A percentile compares a stretch with the other conserved stretches of the same genome.
phyloP scores from a whole-genome alignment of 345 rosid genomes.

The Eucalyptus curtisii region DNA sequence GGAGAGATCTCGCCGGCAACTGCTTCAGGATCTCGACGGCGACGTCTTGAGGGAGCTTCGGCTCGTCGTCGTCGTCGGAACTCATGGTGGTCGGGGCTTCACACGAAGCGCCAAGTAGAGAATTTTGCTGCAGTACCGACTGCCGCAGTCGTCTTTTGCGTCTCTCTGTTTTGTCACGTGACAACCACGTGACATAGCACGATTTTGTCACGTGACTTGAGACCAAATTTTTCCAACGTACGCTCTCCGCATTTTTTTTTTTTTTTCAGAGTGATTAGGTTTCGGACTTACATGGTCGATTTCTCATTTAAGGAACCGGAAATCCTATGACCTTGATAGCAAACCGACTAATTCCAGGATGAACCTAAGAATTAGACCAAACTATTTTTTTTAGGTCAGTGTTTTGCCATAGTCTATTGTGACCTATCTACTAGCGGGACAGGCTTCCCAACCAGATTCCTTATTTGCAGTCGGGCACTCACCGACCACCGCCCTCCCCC shows the following conservation, averaged over 20 bases:
- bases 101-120: not conserved
- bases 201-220: not conserved
- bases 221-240: not conserved
- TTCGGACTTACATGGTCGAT: no score
- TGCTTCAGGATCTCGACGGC: not conserved
- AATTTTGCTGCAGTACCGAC: not conserved
- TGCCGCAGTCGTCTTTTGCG: not conserved
- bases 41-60: not conserved
- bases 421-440: accelerated
- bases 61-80: no score
- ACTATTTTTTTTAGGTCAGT: no score
- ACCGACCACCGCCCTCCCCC: no score
- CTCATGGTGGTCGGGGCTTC: not conserved
- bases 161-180: not conserved
- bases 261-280: no score
- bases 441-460: no score
- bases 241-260: no score
- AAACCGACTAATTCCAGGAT: not conserved
- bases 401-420: no score
- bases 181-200: not conserved
- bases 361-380: accelerated
- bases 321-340: not conserved
- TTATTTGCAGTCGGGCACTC: no score
- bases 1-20: not conserved
- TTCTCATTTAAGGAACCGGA: not conserved